Evolutionary conservation across 2,329 filamentous ascomycete genomes (phyloP), one percentile per base, ranked within the genome.

Genomic region (Arthrobotrys sinensis): DNA sequence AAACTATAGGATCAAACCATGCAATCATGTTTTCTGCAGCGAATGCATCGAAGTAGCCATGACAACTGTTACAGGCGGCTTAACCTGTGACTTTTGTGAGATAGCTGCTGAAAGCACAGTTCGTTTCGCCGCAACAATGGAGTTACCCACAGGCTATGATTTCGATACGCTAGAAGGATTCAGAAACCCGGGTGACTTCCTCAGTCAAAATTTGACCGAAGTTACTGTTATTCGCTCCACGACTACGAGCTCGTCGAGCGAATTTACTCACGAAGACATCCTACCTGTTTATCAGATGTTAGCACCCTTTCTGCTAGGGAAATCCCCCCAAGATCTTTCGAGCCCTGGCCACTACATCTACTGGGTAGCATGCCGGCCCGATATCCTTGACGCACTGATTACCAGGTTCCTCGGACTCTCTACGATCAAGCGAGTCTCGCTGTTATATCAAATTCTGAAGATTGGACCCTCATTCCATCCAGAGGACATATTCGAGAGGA

Each of bases 21-120:
- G 60, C 24, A 64, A 64, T 21, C 60, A 64, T 24, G 24, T 34
- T 21, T 64, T 64, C 43, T 64, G 60, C n/a, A 8, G 16, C 38
- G 60, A 48, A n/a, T 64, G 60, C 28, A 48, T 64, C 8, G 21
- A 64, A 14, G 8, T 1, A 3, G 6, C n/a, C 2, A 64, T 64
- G 60, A 34, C 7, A 4, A 48, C 24, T 21, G 1, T 4, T 24
- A 14, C 19, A 14, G 16, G 43, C 11, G 38, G 19, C 11, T 16
- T 63, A 4, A 48, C 6, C 12, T 64, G 60, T n/a, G 60, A 64
- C 16, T 40, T 24, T 21, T 64, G 60, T 16, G 60, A 34, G 6
- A 34, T n/a, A 4, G 12, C 4, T 4, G 40, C 32, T 3, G 43
- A 28, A 4, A 16, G 36, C 5, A 16, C 11, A 5, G 12, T 46